These are phyloP conservation scores for Annona cherimola DNA, from an alignment of 164 flowering plant species.

Conservation along the genomic window DNA sequence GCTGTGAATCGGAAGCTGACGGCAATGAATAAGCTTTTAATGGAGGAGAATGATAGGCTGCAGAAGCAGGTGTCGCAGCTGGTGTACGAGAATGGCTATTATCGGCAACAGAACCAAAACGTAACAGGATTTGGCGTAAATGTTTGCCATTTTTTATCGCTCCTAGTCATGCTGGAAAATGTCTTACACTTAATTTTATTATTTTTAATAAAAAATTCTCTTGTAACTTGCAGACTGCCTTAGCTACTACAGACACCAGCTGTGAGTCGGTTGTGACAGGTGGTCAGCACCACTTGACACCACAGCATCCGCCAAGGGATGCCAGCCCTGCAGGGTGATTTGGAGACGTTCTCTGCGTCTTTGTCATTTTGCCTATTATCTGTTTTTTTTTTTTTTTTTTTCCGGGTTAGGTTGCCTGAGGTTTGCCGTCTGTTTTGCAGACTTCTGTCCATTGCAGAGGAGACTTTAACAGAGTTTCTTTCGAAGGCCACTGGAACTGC, in stretches of 20 bases:
- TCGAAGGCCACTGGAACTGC: constrained; percentile 98
- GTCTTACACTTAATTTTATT: not conserved
- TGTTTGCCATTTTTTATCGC: not conserved
- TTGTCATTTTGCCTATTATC: not conserved
- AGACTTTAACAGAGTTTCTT: constrained; percentile 94
- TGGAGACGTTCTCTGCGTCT: constrained; percentile 15
- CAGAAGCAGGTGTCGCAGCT: constrained; percentile 94
- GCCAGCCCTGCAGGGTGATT: constrained; percentile 97
- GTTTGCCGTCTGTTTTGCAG: constrained; percentile 38
- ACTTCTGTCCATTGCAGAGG: constrained; percentile 94
- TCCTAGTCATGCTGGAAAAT: not conserved
- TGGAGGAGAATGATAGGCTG: constrained; percentile 95
- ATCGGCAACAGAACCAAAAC: constrained; percentile 73
- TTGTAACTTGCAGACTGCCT: constrained; percentile 43
- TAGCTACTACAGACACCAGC: constrained; percentile 78
- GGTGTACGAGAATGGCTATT: constrained; percentile 87
- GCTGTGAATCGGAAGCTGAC: constrained; percentile 83
- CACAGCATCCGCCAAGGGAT: constrained; percentile 95
- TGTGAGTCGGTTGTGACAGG: constrained; percentile 96
- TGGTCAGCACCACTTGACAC: constrained; percentile 78
- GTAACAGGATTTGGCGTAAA: constrained; percentile 23
- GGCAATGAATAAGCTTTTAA: constrained; percentile 90
- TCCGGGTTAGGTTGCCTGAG: not conserved
- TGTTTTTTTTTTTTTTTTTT: too few relatives aligned
- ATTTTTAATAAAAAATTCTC: not conserved